Conservation (phyloP, 352 stramenopile genomes). For the Aphanomyces astaci region DNA sequence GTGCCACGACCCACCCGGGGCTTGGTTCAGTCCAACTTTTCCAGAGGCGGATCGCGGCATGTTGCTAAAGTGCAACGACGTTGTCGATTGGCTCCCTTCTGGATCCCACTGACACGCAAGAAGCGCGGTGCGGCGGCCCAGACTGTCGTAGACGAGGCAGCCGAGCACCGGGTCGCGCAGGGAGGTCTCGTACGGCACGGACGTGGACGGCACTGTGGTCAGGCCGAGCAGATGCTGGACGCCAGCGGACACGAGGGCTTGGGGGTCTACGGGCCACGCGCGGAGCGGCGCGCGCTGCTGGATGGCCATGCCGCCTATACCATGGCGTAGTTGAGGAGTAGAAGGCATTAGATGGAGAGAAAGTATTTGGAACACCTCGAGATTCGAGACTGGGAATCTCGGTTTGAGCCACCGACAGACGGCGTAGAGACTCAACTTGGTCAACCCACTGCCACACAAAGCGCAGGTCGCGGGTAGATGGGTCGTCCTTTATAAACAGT, state of each 20-base stretch:
- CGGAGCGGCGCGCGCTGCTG: slow-evolving; percentile 37
- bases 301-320: slow-evolving; percentile 24
- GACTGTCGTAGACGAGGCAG: slow-evolving; percentile 66
- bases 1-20: slow-evolving; percentile 43
- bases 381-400: slow-evolving; percentile 37
- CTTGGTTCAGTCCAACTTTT: slow-evolving; percentile 29
- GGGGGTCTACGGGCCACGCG: slow-evolving; percentile 64
- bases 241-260: slow-evolving; percentile 47
- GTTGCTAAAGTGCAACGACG: slow-evolving; percentile 8
- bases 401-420: slow-evolving; percentile 20
- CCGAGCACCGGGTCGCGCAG: slow-evolving; percentile 45
- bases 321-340: no score
- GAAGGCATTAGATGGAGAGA: no score
- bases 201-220: background rate
- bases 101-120: slow-evolving; percentile 80
- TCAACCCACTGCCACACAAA: slow-evolving; percentile 80
- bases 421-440: slow-evolving; percentile 64
- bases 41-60: background rate
- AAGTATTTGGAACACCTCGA: no score
- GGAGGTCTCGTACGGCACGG: slow-evolving; percentile 6
- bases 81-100: slow-evolving; percentile 39
- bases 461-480: slow-evolving; percentile 41
- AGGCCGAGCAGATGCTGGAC: slow-evolving; percentile 56
- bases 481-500: slow-evolving; percentile 40
- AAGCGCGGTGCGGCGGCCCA: slow-evolving; percentile 53